Evolutionary conservation across 164 flowering plant genomes (phyloP).

Genomic region (Protea cynaroides): DNA sequence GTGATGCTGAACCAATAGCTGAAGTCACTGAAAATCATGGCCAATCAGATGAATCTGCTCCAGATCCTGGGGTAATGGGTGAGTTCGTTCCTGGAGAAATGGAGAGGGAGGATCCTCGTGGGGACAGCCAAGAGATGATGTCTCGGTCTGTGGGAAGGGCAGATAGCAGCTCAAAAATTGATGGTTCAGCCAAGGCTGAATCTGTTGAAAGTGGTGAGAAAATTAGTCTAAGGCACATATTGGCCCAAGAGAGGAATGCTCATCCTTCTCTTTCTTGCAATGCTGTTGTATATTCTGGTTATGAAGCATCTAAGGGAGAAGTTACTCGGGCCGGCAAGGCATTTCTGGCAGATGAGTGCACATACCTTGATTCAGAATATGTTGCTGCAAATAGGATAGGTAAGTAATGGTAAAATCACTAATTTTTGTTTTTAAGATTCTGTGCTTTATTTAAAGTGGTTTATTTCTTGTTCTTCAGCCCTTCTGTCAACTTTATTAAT

Average conservation of each 20-base stretch:
- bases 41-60: conserved; percentile 85
- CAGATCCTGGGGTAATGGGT: conserved; percentile 78
- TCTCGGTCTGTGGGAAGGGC: conserved; percentile 77
- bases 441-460: too few species aligned
- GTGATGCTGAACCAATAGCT: conserved; percentile 76
- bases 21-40: conserved; percentile 91
- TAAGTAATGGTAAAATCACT: conserved; percentile 9
- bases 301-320: conserved; percentile 66
- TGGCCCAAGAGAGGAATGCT: conserved; percentile 33
- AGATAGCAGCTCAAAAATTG: conserved; percentile 92
- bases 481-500: too few species aligned
- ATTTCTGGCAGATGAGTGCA: conserved; percentile 38
- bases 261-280: conserved; percentile 84
- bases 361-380: conserved; percentile 40
- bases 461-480: too few species aligned
- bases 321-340: conserved; percentile 56
- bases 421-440: too few species aligned
- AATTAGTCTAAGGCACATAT: conserved; percentile 37
- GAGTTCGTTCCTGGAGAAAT: conserved; percentile 75
- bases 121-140: conserved; percentile 86
- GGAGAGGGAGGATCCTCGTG: conserved; percentile 70
- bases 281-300: conserved; percentile 60
- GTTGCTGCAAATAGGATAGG: conserved; percentile 56
- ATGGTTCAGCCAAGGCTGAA: conserved; percentile 79
- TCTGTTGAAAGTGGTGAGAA: conserved; percentile 94